Evolutionary conservation across 148 eudicot species (phyloP), one percentile per base, ranked within the genome.

Genomic region (Euryodendron excelsum): DNA sequence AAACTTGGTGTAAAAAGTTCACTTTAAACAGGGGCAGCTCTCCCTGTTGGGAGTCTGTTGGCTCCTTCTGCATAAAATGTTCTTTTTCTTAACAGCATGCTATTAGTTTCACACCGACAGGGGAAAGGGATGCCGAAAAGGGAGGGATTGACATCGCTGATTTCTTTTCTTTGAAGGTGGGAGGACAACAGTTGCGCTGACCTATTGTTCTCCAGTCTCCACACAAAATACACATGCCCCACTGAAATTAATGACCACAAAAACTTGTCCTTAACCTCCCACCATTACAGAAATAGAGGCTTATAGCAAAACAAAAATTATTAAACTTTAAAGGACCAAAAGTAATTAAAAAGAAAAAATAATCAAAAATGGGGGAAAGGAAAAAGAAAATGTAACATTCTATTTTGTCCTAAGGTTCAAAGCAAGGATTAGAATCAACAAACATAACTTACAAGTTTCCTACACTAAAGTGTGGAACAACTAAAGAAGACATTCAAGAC

Each of bases 381-480:
- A 9, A 67, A 67, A 66, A 15, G 23, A 37, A 67, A 37, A 36
- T 33, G 28, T 9, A 2, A 44, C 31, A 21, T 23, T 23, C 53
- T 45, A 45, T 25, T 45, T 10, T 41, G 53, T 69, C 18, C n/a
- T 30, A 68, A 31, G 15, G 58, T 50, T 18, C 36, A 53, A 47
- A 47, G 78, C 60, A 63, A 45, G 59, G 12, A 76, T 30, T 61
- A 45, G 53, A 75, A 50, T 20, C 27, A 63, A 65, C 18, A 21
- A 50, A 47, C 17, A 5, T 10, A 9, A 39, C 31, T 48, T 30
- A 39, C 11, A 15, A 4, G 11, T 71, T 15, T 12, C 67, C 20
- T 11, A 25, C 5, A 60, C 6, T 39, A 6, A 74, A 27, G 20
- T n/a, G 18, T 25, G 25, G 55, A 56, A 39, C 53, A 59, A 74